phyloP scores from a whole-genome alignment of 257 asterid species.

The Gynochthodes officinalis region DNA sequence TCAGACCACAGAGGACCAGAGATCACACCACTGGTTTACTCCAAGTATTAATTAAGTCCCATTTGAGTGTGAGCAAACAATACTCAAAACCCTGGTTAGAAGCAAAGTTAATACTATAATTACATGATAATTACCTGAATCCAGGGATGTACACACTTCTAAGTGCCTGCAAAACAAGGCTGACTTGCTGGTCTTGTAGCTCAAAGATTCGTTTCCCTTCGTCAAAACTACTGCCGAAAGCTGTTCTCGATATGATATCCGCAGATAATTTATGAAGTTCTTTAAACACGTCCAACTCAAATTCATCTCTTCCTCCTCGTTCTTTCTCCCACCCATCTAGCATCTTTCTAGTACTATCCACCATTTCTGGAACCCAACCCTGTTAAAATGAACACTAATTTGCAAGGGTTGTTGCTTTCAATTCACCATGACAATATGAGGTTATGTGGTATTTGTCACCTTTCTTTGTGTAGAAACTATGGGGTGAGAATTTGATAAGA shows the following conservation, averaged over 20 bases:
- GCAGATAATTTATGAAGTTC: conserved; percentile 43
- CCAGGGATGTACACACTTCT: conserved; percentile 56
- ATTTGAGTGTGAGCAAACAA: too few relatives aligned
- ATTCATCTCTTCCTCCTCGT: conserved; percentile 23
- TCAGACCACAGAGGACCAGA: conserved; percentile 7
- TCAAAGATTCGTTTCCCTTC: conserved; percentile 50
- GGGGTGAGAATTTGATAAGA: too few relatives aligned
- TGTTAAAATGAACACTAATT: neutral
- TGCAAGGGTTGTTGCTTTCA: too few relatives aligned
- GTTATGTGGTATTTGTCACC: too few relatives aligned
- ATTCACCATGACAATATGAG: too few relatives aligned
- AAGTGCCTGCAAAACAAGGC: conserved; percentile 38
- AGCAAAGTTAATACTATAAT: neutral
- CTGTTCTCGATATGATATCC: conserved; percentile 48
- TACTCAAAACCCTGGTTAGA: neutral
- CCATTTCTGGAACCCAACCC: conserved; percentile 19
- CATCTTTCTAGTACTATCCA: conserved; percentile 22
- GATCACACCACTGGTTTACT: too few relatives aligned
- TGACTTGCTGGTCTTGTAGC: conserved; percentile 44
- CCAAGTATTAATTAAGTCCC: too few relatives aligned
- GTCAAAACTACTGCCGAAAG: conserved; percentile 55
- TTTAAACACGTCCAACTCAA: conserved; percentile 38
- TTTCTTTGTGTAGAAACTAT: too few relatives aligned
- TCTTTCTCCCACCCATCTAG: conserved; percentile 38
- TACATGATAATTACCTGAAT: conserved; percentile 31